Base-by-base conservation (phyloP, 768 basidiomycete genomes). In the Podaxis pistillaris region DNA sequence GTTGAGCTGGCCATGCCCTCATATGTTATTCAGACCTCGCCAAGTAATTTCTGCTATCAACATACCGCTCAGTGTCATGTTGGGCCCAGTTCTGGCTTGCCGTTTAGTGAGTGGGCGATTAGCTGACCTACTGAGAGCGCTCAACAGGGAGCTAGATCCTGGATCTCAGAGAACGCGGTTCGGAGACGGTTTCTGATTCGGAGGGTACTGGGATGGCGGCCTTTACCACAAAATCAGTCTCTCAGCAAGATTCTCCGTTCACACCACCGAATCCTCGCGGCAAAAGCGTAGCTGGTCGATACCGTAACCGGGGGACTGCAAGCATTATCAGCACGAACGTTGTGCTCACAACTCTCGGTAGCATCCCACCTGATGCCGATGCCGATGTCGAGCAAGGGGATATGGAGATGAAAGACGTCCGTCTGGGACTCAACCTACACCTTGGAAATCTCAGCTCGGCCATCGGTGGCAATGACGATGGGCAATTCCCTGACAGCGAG, bases 31-130 rank as follows among this genome's bases (percentile, higher is more conserved):
- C 65, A 92, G 90, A 78, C 90, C 90, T 55, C 89, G 87, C 61
- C 90, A 91, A 73, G 88, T 84, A 22, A 91, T 92, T 66, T 91
- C 90, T 24, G 91, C 91, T 17, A 87, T 93, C 69, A 90, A 90
- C 67, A 93, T 93, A 67, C 91, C 91, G 9, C 78, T 93, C 67
- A 91, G 90, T 68, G 89, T 93, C 17, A 91, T 93, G 90, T 81
- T 93, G 69, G 87, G 85, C 17, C 90, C 91, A 24, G 75, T 93
- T 38, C 82, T 93, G 50, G 91, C 91, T 4, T 92, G 90, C 71
- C 87, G 91, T 63, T 80, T 93, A 41, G 88, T 89, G 66, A 64
- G 82, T 63, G 22, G 37, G 44, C 17, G 17, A 47, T 44, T 26
- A 22, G 28, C 36, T 11, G 38, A 38, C 61, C 53, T 65, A 12